These are phyloP conservation scores for Blastobotrys apis DNA, from an alignment of 1,139 yeast species.

Conservation along the genomic window DNA sequence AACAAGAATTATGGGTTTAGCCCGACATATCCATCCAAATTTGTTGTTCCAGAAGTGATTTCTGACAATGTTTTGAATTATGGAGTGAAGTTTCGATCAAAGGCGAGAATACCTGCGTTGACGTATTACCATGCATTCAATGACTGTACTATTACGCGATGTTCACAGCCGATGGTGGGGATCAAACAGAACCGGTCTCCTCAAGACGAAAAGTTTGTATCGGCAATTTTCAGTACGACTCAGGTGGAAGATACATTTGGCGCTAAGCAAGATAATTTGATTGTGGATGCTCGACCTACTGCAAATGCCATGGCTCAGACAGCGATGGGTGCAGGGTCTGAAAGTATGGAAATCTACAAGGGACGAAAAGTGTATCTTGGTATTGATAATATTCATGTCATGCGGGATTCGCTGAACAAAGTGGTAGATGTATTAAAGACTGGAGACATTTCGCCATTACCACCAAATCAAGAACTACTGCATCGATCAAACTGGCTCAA, in stretches of 20 bases:
- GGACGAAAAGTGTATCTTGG: constrained; percentile 75
- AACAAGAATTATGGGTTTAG: constrained; percentile 67
- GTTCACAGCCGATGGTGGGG: constrained; percentile 93
- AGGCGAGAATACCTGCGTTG: constrained; percentile 76
- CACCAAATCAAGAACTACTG: constrained; percentile 45
- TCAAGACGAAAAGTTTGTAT: constrained; percentile 81
- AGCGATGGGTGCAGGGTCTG: constrained; percentile 96
- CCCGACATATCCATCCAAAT: constrained; percentile 63
- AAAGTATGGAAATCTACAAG: constrained; percentile 80
- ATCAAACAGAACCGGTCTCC: constrained; percentile 80
- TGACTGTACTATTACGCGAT: constrained; percentile 74
- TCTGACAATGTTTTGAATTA: constrained; percentile 80
- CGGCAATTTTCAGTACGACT: constrained; percentile 56
- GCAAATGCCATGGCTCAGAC: constrained; percentile 97
- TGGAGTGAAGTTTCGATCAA: constrained; percentile 82
- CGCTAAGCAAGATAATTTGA: constrained; percentile 51
- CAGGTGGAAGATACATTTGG: constrained; percentile 23
- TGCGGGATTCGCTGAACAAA: constrained; percentile 76
- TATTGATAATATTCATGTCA: constrained; percentile 91
- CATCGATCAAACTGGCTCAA: constrained; percentile 77
- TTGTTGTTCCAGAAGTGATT: constrained; percentile 68
- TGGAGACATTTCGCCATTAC: constrained; percentile 54
- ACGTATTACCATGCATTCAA: constrained; percentile 70
- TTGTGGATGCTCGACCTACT: constrained; percentile 87
- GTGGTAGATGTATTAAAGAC: constrained; percentile 61